Evolutionary conservation across 495 filamentous ascomycete species (phyloP), one percentile per base, ranked within the genome.

Genomic region (Diplogelasinospora grovesii): DNA sequence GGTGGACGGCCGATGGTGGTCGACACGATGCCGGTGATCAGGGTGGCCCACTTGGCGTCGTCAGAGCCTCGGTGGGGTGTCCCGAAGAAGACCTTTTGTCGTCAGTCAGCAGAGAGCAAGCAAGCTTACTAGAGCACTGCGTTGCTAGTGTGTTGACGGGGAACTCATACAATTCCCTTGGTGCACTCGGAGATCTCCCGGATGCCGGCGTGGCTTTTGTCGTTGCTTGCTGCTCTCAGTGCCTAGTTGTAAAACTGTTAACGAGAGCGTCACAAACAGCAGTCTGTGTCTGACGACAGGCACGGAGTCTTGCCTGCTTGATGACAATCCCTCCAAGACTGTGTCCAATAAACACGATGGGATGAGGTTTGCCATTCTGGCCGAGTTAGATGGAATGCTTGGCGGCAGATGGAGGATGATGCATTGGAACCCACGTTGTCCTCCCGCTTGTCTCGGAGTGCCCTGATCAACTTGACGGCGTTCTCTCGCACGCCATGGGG

Each of bases 401-500:
- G n/a, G n/a, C n/a, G n/a, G n/a, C n/a, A n/a, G n/a, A n/a, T n/a
- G n/a, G n/a, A n/a, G n/a, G n/a, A n/a, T n/a, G n/a, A n/a, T n/a
- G n/a, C n/a, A n/a, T 24, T 9, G 35, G 10, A 7, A 27, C 22
- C n/a, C 8, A 28, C 22, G 11, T 39, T 8, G 11, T 22, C 26
- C 19, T 37, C 24, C n/a, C n/a, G n/a, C n/a, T n/a, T n/a, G n/a
- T 47, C 22, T 22, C 24, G 24, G 15, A 47, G 25, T 14, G 6
- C 5, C 2, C 20, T 11, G n/a, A 47, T 23, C n/a, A 47, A 20
- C 1, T 11, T 25, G 2, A 24, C n/a, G 3, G 44, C 37, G 20
- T 31, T 41, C 2, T 36, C 73, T 31, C 75, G 70, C 24, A 84
- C 68, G 19, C 71, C 71, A 42, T 76, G 75, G 18, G 68, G 72